Conservation (phyloP, 345 rosid species). For the Syzygium grande region DNA sequence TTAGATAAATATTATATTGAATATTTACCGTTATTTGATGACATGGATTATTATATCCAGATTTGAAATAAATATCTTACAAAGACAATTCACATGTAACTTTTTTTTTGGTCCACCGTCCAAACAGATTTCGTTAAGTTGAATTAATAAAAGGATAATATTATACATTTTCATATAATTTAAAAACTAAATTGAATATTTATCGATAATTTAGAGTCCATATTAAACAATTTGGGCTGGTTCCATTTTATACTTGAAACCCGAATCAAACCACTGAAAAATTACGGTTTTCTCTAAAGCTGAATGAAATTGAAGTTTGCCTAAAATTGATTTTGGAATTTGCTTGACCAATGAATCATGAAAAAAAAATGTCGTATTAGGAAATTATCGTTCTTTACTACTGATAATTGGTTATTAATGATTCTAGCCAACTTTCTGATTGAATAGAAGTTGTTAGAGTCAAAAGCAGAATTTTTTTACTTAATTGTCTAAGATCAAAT, state of each 20-base stretch:
- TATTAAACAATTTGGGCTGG: background rate
- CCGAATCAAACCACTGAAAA: background rate
- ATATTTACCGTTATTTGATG: background rate
- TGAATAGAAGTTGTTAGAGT: background rate
- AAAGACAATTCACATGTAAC: rapidly evolving
- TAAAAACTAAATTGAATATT: rapidly evolving
- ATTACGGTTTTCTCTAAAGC: background rate
- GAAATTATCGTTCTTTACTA: background rate
- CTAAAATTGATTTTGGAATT: background rate
- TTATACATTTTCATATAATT: background rate
- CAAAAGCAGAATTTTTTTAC: background rate
- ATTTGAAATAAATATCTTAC: background rate
- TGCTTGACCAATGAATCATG: background rate
- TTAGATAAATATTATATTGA: background rate
- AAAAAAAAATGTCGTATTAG: background rate
- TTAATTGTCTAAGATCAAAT: background rate
- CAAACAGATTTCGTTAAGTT: background rate
- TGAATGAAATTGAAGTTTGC: background rate
- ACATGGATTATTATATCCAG: background rate
- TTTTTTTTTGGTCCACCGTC: rapidly evolving
- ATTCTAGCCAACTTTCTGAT: background rate
- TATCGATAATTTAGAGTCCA: background rate
- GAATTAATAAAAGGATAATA: background rate
- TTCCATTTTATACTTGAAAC: background rate
- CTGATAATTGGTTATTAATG: background rate